Evolutionary conservation across 2,329 filamentous ascomycete species (phyloP), one percentile per base, ranked within the genome.

Genomic region (Harringtonia aguacate): DNA sequence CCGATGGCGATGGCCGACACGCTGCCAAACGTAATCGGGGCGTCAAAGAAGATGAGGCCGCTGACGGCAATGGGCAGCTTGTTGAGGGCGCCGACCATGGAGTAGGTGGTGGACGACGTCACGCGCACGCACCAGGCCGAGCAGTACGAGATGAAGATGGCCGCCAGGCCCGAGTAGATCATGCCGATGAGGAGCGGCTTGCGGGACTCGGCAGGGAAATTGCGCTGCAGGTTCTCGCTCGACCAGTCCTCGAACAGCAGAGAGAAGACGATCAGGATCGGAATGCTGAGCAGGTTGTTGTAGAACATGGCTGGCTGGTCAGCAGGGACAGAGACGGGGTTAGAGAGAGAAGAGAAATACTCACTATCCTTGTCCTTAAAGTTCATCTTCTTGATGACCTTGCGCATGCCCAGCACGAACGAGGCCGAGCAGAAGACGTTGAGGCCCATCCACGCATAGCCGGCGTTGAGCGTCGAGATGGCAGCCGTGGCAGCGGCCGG

Each of bases 361-460:
- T 68, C 75, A 95, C 90, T 95, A 64, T 98, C 92, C 72, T 94
- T 97, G 63, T 97, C 92, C 75, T 95, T 95, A 70, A 98, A 97
- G 73, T 95, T 95, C 72, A 94, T 95, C 67, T 94, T 79, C 81
- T 97, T 97, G 64, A 98, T 97, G 53, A 94, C 84, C 75, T 97
- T 97, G 61, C 92, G 83, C 90, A 95, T 97, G 54, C 84, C 78
- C 51, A 98, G 68, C 38, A 97, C 73, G 57, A 94, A 97, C 20
- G 86, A 78, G 2, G 92, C 87, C 24, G 86, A 90, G 73, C 88
- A 95, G 61, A 97, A 78, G 57, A 95, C 95, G 65, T 98, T 98
- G 66, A 95, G 70, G 55, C 87, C 73, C 89, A 98, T 97, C 92
- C 92, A 98, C 48, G 94, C 78, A 61, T 98, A 98, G 36, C 92